Percentiles rank a stretch among this genome's conserved stretches.
Evolutionary conservation across 177 flowering plant genomes (phyloP).

Genomic region (Vitis hybrid): DNA sequence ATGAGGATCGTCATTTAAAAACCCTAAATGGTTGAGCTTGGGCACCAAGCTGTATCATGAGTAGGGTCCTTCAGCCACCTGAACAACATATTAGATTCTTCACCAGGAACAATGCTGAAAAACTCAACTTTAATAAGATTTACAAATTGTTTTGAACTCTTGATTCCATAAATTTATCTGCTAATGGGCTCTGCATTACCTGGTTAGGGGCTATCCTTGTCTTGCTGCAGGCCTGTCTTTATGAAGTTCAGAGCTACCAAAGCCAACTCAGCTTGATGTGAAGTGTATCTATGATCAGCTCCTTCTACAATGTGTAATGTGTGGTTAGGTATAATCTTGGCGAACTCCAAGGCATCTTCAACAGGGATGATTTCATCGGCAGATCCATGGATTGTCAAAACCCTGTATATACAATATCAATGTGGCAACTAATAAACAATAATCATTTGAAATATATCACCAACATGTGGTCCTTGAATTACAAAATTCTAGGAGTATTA

Average conservation of each 20-base stretch:
- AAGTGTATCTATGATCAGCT: slow-evolving; percentile 68
- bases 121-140: too few relatives aligned
- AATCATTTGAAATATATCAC: not conserved
- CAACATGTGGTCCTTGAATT: too few relatives aligned
- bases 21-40: too few relatives aligned
- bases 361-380: slow-evolving; percentile 67
- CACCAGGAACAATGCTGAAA: too few relatives aligned
- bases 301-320: slow-evolving; percentile 64
- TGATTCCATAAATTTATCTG: too few relatives aligned
- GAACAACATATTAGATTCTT: too few relatives aligned
- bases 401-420: slow-evolving; percentile 38
- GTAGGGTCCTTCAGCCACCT: too few relatives aligned
- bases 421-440: not conserved
- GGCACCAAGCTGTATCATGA: too few relatives aligned
- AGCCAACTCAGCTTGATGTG: slow-evolving; percentile 60
- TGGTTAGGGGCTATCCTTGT: slow-evolving; percentile 3
- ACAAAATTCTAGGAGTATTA: too few relatives aligned
- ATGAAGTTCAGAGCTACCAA: slow-evolving; percentile 56
- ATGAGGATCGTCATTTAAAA: too few relatives aligned
- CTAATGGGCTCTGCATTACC: too few relatives aligned
- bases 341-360: slow-evolving; percentile 70
- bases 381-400: slow-evolving; percentile 87
- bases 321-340: slow-evolving; percentile 83
- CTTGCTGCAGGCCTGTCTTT: slow-evolving; percentile 28
- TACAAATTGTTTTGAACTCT: too few relatives aligned